phyloP scores from a whole-genome alignment of 208 protist species.

The Trypanosoma conorhini region DNA sequence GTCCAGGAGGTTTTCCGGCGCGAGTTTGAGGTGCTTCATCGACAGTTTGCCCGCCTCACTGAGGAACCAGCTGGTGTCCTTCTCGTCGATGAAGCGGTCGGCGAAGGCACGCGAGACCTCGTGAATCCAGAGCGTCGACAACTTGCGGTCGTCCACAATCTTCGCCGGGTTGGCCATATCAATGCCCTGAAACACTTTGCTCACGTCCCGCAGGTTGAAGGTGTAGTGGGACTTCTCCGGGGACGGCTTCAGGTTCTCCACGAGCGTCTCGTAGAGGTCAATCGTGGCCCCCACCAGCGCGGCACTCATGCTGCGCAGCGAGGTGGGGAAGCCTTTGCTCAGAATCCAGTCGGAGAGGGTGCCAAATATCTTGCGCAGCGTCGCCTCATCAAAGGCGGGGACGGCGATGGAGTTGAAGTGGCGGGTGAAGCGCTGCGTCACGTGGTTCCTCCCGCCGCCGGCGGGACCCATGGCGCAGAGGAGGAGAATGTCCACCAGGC shows the following conservation, averaged over 20 bases:
- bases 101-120: constrained; percentile 95
- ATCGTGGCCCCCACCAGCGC: constrained; percentile 90
- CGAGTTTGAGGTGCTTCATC: constrained; percentile 79
- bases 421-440: constrained; percentile 94
- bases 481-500: constrained; percentile 91
- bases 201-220: constrained; percentile 98
- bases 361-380: constrained; percentile 93
- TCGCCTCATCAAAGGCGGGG: constrained; percentile 89
- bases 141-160: constrained; percentile 66
- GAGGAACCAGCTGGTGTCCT: constrained; percentile 92
- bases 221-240: constrained; percentile 98
- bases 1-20: constrained; percentile 25
- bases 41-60: constrained; percentile 75
- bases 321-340: constrained; percentile 61
- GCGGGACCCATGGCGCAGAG: constrained; percentile 95
- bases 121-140: constrained; percentile 94
- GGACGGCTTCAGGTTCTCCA: constrained; percentile 94
- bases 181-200: constrained; percentile 95
- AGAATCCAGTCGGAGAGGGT: constrained; percentile 93
- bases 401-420: constrained; percentile 95
- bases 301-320: constrained; percentile 45
- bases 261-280: constrained; percentile 93
- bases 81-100: constrained; percentile 94
- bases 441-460: constrained; percentile 94
- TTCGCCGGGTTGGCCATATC: constrained; percentile 69